These are phyloP conservation scores for Solanum lignicaule DNA, from an alignment of 257 asterid species.

Conservation along the genomic window DNA sequence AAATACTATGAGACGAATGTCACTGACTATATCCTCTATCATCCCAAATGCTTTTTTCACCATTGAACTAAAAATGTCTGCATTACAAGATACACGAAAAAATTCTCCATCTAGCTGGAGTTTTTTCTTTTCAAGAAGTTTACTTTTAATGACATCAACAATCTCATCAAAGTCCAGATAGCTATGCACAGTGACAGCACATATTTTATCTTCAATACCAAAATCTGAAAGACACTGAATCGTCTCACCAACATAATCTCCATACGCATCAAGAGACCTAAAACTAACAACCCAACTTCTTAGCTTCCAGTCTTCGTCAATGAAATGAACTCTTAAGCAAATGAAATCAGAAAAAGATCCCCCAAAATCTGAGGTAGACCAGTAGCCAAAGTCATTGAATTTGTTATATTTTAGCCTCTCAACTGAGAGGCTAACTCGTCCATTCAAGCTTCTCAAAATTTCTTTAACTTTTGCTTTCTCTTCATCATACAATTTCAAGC, in stretches of 20 bases:
- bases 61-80: slow-evolving; percentile 11
- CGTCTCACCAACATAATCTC: neutral
- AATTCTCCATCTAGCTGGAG: neutral
- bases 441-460: neutral
- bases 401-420: neutral
- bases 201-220: slow-evolving; percentile 2
- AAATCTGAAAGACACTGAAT: slow-evolving; percentile 8
- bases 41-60: slow-evolving; percentile 5
- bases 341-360: neutral
- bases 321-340: slow-evolving; percentile 9
- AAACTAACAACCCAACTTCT: slow-evolving; percentile 1
- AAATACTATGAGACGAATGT: neutral
- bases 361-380: neutral
- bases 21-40: slow-evolving; percentile 1
- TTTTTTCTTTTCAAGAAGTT: neutral
- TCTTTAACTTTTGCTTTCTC: neutral
- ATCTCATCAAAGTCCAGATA: neutral
- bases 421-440: slow-evolving; percentile 2
- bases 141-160: neutral
- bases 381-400: neutral
- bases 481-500: slow-evolving; percentile 3
- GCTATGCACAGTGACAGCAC: neutral
- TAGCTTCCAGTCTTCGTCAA: slow-evolving; percentile 12
- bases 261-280: neutral
- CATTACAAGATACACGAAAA: slow-evolving; percentile 9